Evolutionary conservation across 148 eudicot genomes (phyloP).

Genomic region (Vaccinium vitisidaea): DNA sequence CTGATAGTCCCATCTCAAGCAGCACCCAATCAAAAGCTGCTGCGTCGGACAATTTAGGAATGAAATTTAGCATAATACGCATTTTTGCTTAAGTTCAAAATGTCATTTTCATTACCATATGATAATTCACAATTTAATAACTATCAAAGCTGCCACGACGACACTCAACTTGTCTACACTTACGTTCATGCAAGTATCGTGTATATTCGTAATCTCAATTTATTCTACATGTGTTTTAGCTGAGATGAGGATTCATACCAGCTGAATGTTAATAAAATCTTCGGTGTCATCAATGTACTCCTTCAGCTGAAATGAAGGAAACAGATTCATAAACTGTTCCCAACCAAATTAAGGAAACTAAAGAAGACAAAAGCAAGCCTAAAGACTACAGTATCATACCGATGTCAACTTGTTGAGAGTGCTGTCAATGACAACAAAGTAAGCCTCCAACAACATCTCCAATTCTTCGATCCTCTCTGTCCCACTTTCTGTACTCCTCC

Average conservation of each 20-base stretch:
- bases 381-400: slow-evolving; percentile 33
- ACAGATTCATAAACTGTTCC: background rate
- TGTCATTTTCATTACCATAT: background rate
- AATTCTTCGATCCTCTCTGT: slow-evolving; percentile 83
- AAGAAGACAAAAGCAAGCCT: background rate
- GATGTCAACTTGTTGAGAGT: slow-evolving; percentile 95
- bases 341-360: background rate
- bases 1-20: background rate
- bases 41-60: background rate
- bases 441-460: slow-evolving; percentile 97
- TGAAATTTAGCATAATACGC: background rate
- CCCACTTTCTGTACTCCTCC: slow-evolving; percentile 70
- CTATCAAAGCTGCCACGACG: background rate
- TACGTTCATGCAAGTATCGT: background rate
- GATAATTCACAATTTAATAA: background rate
- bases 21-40: background rate
- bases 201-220: background rate
- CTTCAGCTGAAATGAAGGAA: slow-evolving; percentile 68
- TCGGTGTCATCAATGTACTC: slow-evolving; percentile 99
- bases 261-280: slow-evolving; percentile 93
- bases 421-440: slow-evolving; percentile 94
- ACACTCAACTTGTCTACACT: background rate
- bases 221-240: background rate
- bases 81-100: background rate
- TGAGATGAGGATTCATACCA: slow-evolving; percentile 54